Evolutionary conservation across 768 basidiomycete species (phyloP).

Genomic region (Rhizopogon vinicolor): DNA sequence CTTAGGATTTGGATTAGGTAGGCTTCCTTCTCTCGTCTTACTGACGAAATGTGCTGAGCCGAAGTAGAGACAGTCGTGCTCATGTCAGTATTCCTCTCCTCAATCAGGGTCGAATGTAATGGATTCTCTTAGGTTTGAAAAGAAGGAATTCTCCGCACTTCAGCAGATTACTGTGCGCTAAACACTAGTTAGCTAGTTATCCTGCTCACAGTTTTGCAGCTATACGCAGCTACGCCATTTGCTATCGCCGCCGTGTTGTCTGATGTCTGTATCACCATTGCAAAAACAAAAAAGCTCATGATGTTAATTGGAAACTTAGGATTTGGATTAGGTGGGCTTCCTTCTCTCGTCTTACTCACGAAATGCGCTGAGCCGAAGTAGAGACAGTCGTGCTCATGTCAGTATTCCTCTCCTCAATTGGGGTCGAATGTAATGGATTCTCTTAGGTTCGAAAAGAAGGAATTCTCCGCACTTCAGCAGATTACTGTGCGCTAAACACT

Average conservation of each 20-base stretch:
- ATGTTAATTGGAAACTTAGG: slow-evolving; percentile 8
- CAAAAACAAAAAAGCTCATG: too few relatives aligned
- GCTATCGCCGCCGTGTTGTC: slow-evolving; percentile 40
- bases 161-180: slow-evolving; percentile 31
- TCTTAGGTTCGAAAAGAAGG: slow-evolving; percentile 33
- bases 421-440: neutral
- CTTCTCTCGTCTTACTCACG: neutral
- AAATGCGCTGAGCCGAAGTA: neutral
- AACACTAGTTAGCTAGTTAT: neutral
- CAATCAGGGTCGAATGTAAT: neutral
- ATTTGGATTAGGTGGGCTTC: slow-evolving; percentile 33
- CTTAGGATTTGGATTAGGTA: slow-evolving; percentile 34
- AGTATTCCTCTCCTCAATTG: neutral
- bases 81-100: neutral
- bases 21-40: neutral
- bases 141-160: slow-evolving; percentile 30
- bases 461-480: slow-evolving; percentile 31
- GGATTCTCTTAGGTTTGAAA: slow-evolving; percentile 29
- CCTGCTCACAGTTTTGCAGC: slow-evolving; percentile 14
- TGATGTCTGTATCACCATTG: slow-evolving; percentile 38
- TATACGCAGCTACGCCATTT: slow-evolving; percentile 39
- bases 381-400: slow-evolving; percentile 8
- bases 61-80: slow-evolving; percentile 6
- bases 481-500: slow-evolving; percentile 27
- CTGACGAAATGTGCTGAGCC: neutral